Evolutionary conservation across 176 grass and related monocot species (phyloP).

Genomic region (Oryza punctata): DNA sequence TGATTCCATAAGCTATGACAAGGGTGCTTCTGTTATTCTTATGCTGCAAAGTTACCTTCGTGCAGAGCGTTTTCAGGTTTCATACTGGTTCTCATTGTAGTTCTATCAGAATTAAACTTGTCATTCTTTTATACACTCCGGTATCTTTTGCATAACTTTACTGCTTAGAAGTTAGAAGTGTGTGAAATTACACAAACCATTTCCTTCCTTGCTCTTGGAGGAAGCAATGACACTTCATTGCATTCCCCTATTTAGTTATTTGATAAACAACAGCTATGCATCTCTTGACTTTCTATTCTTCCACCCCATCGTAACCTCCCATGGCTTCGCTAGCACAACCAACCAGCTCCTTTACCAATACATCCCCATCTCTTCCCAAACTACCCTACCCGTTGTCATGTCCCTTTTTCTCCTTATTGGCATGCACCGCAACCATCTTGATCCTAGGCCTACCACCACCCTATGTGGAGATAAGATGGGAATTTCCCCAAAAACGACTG

Average conservation of each 20-base stretch:
- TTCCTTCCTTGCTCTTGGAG: conserved; percentile 28
- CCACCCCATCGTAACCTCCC: too few relatives aligned
- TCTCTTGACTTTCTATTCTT: too few relatives aligned
- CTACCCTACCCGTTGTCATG: too few relatives aligned
- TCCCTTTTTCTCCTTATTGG: too few relatives aligned
- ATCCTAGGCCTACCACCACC: too few relatives aligned
- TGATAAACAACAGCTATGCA: too few relatives aligned
- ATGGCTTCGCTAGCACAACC: too few relatives aligned
- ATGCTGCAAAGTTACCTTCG: conserved; percentile 94
- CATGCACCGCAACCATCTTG: too few relatives aligned
- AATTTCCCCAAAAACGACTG: too few relatives aligned
- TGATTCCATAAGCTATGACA: conserved; percentile 89
- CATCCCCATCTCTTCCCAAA: too few relatives aligned
- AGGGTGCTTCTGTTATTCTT: conserved; percentile 75
- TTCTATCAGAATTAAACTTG: not conserved
- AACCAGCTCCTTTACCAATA: too few relatives aligned
- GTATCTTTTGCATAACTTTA: conserved; percentile 8
- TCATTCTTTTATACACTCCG: not conserved
- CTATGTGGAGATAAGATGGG: too few relatives aligned
- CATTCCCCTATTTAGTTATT: conserved; percentile 22
- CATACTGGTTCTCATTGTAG: conserved; percentile 20
- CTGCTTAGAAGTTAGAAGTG: conserved; percentile 1
- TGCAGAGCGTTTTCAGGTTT: conserved; percentile 78
- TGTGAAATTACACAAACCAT: conserved; percentile 4
- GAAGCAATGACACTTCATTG: not conserved